These are phyloP conservation scores for Paecilomyces fulvus DNA, from an alignment of 2,329 filamentous ascomycete species.

Conservation along the genomic window DNA sequence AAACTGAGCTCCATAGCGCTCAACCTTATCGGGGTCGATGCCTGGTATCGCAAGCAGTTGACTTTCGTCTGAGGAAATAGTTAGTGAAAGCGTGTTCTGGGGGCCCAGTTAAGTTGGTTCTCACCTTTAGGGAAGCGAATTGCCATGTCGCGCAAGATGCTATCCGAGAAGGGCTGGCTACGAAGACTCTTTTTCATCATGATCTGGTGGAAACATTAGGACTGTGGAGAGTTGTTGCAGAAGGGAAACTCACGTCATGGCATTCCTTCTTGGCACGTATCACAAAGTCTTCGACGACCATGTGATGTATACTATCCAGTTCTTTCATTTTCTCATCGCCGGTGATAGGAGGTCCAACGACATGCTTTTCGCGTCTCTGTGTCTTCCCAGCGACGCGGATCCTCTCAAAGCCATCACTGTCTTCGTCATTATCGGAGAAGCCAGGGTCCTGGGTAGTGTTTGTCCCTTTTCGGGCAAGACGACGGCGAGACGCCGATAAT, in stretches of 20 bases:
- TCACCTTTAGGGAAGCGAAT: conserved; percentile 38
- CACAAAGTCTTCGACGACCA: conserved; percentile 42
- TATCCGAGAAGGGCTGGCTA: conserved; percentile 39
- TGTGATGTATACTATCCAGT: conserved; percentile 35
- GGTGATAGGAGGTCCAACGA: conserved; percentile 40
- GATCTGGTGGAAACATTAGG: conserved; percentile 21
- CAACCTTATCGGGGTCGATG: conserved; percentile 38
- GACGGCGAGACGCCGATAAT: conserved; percentile 36
- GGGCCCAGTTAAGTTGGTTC: background rate
- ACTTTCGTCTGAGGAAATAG: conserved; percentile 20
- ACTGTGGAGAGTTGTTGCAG: conserved; percentile 1
- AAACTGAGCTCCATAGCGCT: conserved; percentile 35
- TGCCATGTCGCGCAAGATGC: conserved; percentile 40
- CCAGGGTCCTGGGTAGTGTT: conserved; percentile 11
- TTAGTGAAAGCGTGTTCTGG: conserved; percentile 6
- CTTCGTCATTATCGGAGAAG: conserved; percentile 18
- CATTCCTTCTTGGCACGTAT: conserved; percentile 35
- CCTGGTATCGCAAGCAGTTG: conserved; percentile 33
- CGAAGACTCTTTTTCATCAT: conserved; percentile 36
- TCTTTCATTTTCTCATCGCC: conserved; percentile 33
- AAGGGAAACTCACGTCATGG: conserved; percentile 27
- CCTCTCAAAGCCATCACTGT: conserved; percentile 37
- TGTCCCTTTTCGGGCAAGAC: conserved; percentile 15
- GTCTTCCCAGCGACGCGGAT: conserved; percentile 28
- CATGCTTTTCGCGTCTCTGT: conserved; percentile 14